Evolutionary conservation across 805 yeast genomes (phyloP), one percentile per base, ranked within the genome.

Genomic region (Nematodospora valgi): DNA sequence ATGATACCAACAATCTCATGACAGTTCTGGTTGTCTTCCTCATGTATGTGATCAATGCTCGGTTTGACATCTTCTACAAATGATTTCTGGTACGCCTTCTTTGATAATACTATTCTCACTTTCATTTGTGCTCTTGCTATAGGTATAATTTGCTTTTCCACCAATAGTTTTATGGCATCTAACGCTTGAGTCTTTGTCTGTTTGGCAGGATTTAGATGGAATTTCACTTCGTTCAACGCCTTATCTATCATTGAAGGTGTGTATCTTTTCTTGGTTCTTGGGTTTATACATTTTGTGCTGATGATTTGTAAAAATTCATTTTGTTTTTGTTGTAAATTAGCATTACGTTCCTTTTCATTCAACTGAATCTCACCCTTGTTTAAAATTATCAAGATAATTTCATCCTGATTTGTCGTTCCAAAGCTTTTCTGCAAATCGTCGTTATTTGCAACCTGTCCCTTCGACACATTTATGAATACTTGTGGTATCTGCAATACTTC

Each of bases 401-500:
- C 70, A 51, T 88, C 86, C 9, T 76, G 71, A 48, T 89, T 83
- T 0, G 88, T 78, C 0, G 87, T 74, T 1, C 84, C 88, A 55
- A 93, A 91, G 2, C 82, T 70, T 37, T 77, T 72, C 44, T 72
- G 64, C 15, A 93, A 64, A 39, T 91, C 97, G 7, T 86, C 95
- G 46, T 84, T 77, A 12, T 89, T 80, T 3, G 98, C 98, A 1
- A 86, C 89, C 43, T 80, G 87, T 2, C 98, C 98, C 53, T 93
- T 93, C 11, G 96, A 86, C 0, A 89, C 98, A 52, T 93, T 93
- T 23, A 78, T 56, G 51, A 93, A 93, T 1, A 93, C 95, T 57
- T 85, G 96, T n/a, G 88, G 96, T 35, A 93, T 87, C 57, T 93
- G 98, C 23, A 93, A 67, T 2, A 93, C 98, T 54, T 93, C 98